Evolutionary conservation across 768 basidiomycete species (phyloP).

Genomic region (Floccularia luteovirens): DNA sequence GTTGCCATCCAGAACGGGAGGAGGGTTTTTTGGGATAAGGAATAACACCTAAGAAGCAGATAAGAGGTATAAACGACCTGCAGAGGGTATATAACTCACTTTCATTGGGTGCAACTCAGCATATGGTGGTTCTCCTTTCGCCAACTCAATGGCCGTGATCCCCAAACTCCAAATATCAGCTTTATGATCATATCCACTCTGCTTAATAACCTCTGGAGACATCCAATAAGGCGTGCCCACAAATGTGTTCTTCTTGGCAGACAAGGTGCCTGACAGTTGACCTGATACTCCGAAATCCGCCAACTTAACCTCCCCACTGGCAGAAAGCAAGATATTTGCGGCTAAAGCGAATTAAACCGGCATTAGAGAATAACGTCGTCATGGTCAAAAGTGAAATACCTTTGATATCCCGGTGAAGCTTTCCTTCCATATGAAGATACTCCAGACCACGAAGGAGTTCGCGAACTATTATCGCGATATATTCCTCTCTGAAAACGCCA

Average conservation of each 20-base stretch:
- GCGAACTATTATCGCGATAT: conserved; percentile 93
- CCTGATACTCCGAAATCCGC: conserved; percentile 99
- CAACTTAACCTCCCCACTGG: conserved; percentile 91
- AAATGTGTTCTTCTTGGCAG: conserved; percentile 96
- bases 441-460: conserved; percentile 91
- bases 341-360: conserved; percentile 37
- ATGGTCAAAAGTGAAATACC: conserved; percentile 35
- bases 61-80: not conserved
- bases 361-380: not conserved
- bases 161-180: conserved; percentile 99
- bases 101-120: conserved; percentile 99
- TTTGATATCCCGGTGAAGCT: conserved; percentile 99
- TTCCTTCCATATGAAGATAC: conserved; percentile 93
- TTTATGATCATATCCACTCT: conserved; percentile 98
- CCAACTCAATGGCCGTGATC: conserved; percentile 95
- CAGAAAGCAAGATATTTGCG: conserved; percentile 89
- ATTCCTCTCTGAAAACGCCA: conserved; percentile 95
- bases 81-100: conserved; percentile 32
- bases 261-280: conserved; percentile 87
- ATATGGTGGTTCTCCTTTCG: conserved; percentile 96
- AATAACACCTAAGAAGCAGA: conserved; percentile 72
- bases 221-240: conserved; percentile 99
- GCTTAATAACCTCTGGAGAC: conserved; percentile 99
- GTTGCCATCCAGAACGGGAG: conserved; percentile 81
- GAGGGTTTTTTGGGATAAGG: conserved; percentile 96